These are phyloP conservation scores for Chaetomium globosum DNA, from an alignment of 2,329 filamentous ascomycete genomes.

Conservation along the genomic window DNA sequence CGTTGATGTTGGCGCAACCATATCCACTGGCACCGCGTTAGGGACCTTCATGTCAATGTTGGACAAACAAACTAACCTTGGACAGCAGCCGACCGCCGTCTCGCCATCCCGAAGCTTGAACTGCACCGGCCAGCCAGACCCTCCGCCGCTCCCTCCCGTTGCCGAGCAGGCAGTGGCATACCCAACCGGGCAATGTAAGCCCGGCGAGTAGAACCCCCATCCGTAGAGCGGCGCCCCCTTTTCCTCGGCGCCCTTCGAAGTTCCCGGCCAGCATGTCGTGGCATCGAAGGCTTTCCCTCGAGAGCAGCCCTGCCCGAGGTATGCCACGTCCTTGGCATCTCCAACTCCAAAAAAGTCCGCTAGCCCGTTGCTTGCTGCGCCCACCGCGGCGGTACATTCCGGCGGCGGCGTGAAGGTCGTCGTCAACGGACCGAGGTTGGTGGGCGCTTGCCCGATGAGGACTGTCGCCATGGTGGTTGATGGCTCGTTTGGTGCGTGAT, in stretches of 20 bases:
- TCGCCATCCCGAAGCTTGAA: conserved; percentile 35
- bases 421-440: conserved; percentile 37
- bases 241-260: conserved; percentile 28
- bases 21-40: conserved; percentile 33
- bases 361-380: conserved; percentile 20
- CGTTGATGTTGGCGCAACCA: conserved; percentile 37
- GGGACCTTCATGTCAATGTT: background rate
- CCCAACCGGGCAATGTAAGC: conserved; percentile 36
- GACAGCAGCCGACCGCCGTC: conserved; percentile 39
- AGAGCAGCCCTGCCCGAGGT: conserved; percentile 33
- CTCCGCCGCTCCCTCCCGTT: conserved; percentile 33
- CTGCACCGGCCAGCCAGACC: conserved; percentile 36
- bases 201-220: conserved; percentile 38
- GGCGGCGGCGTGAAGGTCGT: conserved; percentile 38
- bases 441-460: conserved; percentile 35
- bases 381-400: conserved; percentile 36
- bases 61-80: conserved; percentile 31
- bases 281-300: conserved; percentile 31
- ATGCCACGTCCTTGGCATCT: conserved; percentile 27
- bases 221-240: conserved; percentile 28
- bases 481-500: conserved; percentile 6
- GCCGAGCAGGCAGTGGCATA: conserved; percentile 38
- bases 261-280: conserved; percentile 36
- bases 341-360: conserved; percentile 28
- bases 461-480: conserved; percentile 34